Conservation (phyloP, 148 eudicot genomes). For the Spergularia marina region DNA sequence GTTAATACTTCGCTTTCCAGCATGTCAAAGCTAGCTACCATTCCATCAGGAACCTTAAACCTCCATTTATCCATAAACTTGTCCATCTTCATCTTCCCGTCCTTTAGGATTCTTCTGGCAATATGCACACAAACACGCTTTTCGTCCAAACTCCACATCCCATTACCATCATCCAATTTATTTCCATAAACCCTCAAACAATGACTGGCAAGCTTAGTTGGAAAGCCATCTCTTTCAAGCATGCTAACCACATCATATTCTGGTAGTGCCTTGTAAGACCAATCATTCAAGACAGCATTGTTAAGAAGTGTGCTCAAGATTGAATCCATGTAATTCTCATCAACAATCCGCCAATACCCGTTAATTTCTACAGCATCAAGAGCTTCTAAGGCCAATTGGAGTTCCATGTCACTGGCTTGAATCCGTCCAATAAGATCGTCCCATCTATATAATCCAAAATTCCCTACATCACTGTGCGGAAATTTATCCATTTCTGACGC, state of each 20-base stretch:
- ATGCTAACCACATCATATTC: constrained; percentile 54
- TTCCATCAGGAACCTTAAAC: constrained; percentile 60
- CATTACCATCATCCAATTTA: constrained; percentile 32
- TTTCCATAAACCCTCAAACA: constrained; percentile 61
- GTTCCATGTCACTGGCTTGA: constrained; percentile 84
- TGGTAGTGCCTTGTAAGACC: constrained; percentile 58
- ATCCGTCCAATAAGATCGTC: constrained; percentile 61
- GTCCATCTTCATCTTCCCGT: constrained; percentile 64
- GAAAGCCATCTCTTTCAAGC: constrained; percentile 67
- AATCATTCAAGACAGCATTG: constrained; percentile 63
- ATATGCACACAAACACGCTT: constrained; percentile 69
- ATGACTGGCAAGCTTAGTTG: constrained; percentile 52
- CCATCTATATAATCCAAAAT: constrained; percentile 57
- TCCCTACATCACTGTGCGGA: constrained; percentile 25
- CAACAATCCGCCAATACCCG: constrained; percentile 78
- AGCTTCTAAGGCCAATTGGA: constrained; percentile 54
- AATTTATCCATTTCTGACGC: constrained; percentile 37
- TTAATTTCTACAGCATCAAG: constrained; percentile 73
- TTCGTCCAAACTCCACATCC: constrained; percentile 60
- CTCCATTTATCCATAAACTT: constrained; percentile 67
- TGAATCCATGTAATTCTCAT: constrained; percentile 58
- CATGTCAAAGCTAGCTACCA: constrained; percentile 64
- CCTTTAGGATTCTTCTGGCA: constrained; percentile 61
- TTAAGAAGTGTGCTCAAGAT: constrained; percentile 70
- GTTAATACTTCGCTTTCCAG: constrained; percentile 80